These are phyloP conservation scores for Ormosia emarginata DNA, from an alignment of 306 rosid species.

Conservation along the genomic window DNA sequence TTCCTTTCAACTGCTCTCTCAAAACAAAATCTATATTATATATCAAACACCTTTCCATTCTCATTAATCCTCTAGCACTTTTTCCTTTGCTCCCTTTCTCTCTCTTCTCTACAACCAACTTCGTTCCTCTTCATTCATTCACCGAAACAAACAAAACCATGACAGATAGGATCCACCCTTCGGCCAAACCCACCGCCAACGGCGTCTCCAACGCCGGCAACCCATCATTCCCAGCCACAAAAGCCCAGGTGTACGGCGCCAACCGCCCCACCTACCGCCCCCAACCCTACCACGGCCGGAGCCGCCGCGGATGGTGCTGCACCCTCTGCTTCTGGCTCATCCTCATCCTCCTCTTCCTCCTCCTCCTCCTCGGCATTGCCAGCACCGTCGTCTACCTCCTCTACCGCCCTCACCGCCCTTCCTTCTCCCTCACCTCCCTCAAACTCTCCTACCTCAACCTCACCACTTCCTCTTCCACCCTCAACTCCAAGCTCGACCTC, in stretches of 20 bases:
- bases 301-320: conserved; percentile 59
- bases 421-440: conserved; percentile 33
- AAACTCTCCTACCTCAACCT: conserved; percentile 20
- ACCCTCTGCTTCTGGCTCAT: conserved; percentile 54
- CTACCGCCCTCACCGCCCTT: conserved; percentile 50
- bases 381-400: conserved; percentile 55
- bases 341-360: conserved; percentile 41
- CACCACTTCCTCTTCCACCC: conserved; percentile 8
- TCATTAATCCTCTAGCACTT: no score
- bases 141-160: conserved; percentile 21
- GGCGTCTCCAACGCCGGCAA: conserved; percentile 9
- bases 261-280: conserved; percentile 79
- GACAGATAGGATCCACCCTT: conserved; percentile 72
- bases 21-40: no score
- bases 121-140: neutral
- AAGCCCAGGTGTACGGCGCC: conserved; percentile 64
- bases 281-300: conserved; percentile 31
- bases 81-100: neutral
- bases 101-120: neutral
- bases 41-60: no score
- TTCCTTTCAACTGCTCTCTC: neutral
- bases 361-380: conserved; percentile 48
- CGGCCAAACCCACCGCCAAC: conserved; percentile 42
- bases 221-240: conserved; percentile 54
- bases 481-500: conserved; percentile 24